Conservation (phyloP, 805 yeast species). For the Myxozyma udenii region DNA sequence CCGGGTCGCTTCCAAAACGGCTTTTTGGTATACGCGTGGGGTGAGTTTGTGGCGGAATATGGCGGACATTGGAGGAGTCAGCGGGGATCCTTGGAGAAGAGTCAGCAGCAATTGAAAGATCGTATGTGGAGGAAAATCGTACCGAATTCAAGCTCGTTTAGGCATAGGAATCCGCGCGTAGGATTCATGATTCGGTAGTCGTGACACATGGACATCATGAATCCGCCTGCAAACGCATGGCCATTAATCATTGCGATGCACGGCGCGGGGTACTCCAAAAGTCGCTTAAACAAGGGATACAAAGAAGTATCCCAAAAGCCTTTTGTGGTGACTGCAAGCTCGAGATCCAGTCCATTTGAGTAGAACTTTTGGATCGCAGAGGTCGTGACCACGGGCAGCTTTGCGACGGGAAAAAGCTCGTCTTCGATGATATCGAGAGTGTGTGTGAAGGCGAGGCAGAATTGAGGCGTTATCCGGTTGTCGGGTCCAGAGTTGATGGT, state of each 20-base stretch:
- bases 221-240: constrained; percentile 45
- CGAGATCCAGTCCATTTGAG: constrained; percentile 42
- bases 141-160: constrained; percentile 41
- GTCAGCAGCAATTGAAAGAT: not conserved
- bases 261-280: constrained; percentile 42
- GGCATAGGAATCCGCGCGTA: constrained; percentile 39
- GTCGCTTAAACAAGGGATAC: constrained; percentile 37
- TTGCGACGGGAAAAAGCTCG: constrained; percentile 26
- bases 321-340: constrained; percentile 37
- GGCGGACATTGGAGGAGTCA: constrained; percentile 39
- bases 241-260: constrained; percentile 43
- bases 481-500: constrained; percentile 39
- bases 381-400: constrained; percentile 41
- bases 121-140: not conserved
- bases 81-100: constrained; percentile 41
- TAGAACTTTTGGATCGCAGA: constrained; percentile 40
- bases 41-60: constrained; percentile 38
- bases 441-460: constrained; percentile 37
- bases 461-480: constrained; percentile 39
- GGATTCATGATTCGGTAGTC: constrained; percentile 44
- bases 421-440: constrained; percentile 36
- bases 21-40: constrained; percentile 34
- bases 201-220: constrained; percentile 40
- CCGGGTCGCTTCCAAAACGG: constrained; percentile 39
- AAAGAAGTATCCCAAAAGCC: constrained; percentile 37